phyloP scores from a whole-genome alignment of 139 green algal species.

The Axilococcus clingmanii region DNA sequence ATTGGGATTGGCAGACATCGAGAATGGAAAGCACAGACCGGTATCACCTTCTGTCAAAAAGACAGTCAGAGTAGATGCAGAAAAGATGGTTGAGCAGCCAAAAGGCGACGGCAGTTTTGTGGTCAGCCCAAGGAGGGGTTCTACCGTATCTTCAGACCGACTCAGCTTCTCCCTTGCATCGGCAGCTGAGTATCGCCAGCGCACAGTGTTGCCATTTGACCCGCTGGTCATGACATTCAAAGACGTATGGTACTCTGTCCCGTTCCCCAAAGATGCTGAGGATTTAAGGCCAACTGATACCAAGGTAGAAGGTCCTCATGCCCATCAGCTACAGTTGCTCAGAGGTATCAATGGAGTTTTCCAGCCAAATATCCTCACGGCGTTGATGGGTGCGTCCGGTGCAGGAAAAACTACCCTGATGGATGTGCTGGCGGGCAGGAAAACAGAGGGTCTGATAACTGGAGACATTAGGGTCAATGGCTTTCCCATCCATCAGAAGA shows the following conservation, averaged over 20 bases:
- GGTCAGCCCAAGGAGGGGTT: background rate
- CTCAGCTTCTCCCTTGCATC: background rate
- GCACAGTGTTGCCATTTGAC: slow-evolving; percentile 25
- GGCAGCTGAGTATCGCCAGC: background rate
- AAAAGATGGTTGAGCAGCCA: background rate
- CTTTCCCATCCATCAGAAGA: slow-evolving; percentile 25
- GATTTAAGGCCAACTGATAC: background rate
- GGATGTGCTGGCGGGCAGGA: slow-evolving; percentile 38
- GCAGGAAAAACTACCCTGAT: slow-evolving; percentile 39
- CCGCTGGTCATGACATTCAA: slow-evolving; percentile 34
- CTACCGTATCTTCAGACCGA: background rate
- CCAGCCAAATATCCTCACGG: slow-evolving; percentile 33
- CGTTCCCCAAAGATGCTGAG: slow-evolving; percentile 11
- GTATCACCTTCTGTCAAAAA: background rate
- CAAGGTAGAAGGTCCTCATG: background rate
- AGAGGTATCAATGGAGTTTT: slow-evolving; percentile 31
- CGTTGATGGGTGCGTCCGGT: slow-evolving; percentile 34
- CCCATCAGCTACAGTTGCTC: background rate
- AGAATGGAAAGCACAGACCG: too few species aligned
- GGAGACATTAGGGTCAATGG: slow-evolving; percentile 31
- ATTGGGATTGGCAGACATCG: too few species aligned
- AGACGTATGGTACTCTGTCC: slow-evolving; percentile 31
- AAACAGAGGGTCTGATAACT: slow-evolving; percentile 36
- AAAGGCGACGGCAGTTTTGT: background rate
- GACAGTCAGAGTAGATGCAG: background rate